A percentile compares a stretch with the other conserved stretches of the same genome.
These are phyloP conservation scores for Diaporthe helianthi DNA, from an alignment of 2,329 filamentous ascomycete genomes.

Conservation along the genomic window DNA sequence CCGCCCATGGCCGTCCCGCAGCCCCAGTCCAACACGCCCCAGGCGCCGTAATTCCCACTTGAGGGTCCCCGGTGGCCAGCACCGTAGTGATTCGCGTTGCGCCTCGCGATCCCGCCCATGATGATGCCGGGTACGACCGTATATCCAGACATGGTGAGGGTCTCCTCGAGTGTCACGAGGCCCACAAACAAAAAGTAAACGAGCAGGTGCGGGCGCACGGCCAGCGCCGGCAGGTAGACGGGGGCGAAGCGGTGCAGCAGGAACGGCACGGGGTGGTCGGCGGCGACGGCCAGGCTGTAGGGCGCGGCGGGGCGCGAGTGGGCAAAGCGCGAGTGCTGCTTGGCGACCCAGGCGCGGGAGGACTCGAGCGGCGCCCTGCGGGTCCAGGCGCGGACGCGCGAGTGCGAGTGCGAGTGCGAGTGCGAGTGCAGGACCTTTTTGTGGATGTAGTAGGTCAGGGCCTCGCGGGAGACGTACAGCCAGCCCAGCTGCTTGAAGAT, in stretches of 20 bases:
- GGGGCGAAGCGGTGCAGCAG: constrained; percentile 70
- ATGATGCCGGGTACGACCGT: constrained; percentile 61
- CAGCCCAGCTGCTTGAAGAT: constrained; percentile 56
- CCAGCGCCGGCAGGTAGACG: constrained; percentile 67
- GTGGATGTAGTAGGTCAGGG: constrained; percentile 77
- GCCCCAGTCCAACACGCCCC: constrained; percentile 69
- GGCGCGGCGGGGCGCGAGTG: constrained; percentile 63
- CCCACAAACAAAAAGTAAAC: constrained; percentile 72
- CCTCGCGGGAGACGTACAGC: constrained; percentile 57
- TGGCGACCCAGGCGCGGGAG: constrained; percentile 46
- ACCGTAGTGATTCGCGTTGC: constrained; percentile 47
- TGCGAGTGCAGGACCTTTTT: constrained; percentile 70
- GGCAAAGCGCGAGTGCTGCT: constrained; percentile 52
- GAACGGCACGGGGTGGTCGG: constrained; percentile 72
- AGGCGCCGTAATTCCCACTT: constrained; percentile 66
- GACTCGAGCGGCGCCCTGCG: constrained; percentile 38
- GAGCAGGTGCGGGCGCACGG: constrained; percentile 75
- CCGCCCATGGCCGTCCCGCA: constrained; percentile 62
- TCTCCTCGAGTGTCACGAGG: constrained; percentile 70
- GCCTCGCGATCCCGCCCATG: constrained; percentile 54
- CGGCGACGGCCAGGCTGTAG: constrained; percentile 68
- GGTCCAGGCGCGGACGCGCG: constrained; percentile 35
- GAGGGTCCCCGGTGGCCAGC: constrained; percentile 48
- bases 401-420: constrained; percentile 68
- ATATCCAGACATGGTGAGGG: constrained; percentile 73